Evolutionary conservation across 176 grass and related monocot species (phyloP).

Genomic region (Oryza glaberrima): DNA sequence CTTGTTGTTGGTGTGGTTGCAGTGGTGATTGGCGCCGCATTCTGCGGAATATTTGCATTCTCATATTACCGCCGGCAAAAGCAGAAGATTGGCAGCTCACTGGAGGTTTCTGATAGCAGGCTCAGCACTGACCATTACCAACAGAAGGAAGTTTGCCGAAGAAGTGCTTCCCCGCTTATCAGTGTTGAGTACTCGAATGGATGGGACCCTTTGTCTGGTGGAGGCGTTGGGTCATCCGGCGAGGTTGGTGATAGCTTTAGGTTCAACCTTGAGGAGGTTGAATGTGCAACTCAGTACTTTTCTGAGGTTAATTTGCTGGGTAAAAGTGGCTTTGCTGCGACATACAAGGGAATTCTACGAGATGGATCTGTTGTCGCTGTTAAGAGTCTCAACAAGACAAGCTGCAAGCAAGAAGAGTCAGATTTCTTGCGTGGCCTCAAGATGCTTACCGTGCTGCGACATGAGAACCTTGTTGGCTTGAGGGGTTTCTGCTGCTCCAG

Average conservation of each 20-base stretch:
- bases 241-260: slow-evolving; percentile 76
- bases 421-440: slow-evolving; percentile 92
- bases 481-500: slow-evolving; percentile 95
- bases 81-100: slow-evolving; percentile 91
- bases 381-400: slow-evolving; percentile 89
- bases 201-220: slow-evolving; percentile 67
- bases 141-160: slow-evolving; percentile 74
- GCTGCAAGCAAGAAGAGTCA: slow-evolving; percentile 93
- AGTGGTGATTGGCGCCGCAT: slow-evolving; percentile 44
- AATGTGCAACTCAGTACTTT: slow-evolving; percentile 95
- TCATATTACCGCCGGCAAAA: slow-evolving; percentile 78
- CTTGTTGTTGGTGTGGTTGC: slow-evolving; percentile 63
- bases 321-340: slow-evolving; percentile 77
- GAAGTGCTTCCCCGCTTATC: slow-evolving; percentile 78
- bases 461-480: slow-evolving; percentile 79
- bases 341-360: slow-evolving; percentile 82
- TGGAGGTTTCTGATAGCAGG: slow-evolving; percentile 90
- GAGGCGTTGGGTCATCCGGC: slow-evolving; percentile 59
- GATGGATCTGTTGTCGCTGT: slow-evolving; percentile 77
- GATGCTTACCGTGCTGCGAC: slow-evolving; percentile 68
- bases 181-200: slow-evolving; percentile 85
- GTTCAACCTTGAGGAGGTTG: slow-evolving; percentile 97
- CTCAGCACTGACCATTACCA: slow-evolving; percentile 90
- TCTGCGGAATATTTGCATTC: slow-evolving; percentile 67
- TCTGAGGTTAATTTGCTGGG: slow-evolving; percentile 90